Conservation (phyloP, 441 rosid genomes). For the Syzygium malaccense region DNA sequence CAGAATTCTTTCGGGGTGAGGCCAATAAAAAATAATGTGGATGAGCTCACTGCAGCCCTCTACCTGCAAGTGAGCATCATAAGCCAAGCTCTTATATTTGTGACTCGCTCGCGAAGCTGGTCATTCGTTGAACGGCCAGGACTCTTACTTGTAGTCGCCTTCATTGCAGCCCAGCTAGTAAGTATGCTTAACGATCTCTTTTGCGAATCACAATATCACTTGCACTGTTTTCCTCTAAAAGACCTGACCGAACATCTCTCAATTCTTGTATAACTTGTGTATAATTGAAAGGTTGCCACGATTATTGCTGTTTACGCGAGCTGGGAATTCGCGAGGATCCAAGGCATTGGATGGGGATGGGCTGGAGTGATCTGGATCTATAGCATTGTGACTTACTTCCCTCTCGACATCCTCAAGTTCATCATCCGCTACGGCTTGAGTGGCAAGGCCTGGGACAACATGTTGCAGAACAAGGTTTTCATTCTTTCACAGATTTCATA, state of each 20-base stretch:
- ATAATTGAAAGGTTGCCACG: slow-evolving; percentile 57
- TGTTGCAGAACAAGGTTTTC: slow-evolving; percentile 23
- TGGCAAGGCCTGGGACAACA: slow-evolving; percentile 74
- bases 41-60: slow-evolving; percentile 73
- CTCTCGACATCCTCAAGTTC: slow-evolving; percentile 86
- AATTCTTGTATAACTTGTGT: neutral
- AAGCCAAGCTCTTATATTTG: slow-evolving; percentile 93
- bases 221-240: neutral
- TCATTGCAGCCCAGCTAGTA: slow-evolving; percentile 73
- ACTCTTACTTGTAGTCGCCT: slow-evolving; percentile 47
- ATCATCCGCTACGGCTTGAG: slow-evolving; percentile 55
- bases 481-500: neutral
- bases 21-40: slow-evolving; percentile 23
- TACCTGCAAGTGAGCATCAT: slow-evolving; percentile 97
- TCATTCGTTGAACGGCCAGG: slow-evolving; percentile 84
- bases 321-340: slow-evolving; percentile 77
- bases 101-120: slow-evolving; percentile 88
- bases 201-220: neutral
- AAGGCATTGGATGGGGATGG: slow-evolving; percentile 95
- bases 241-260: neutral
- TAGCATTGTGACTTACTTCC: slow-evolving; percentile 62
- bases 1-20: slow-evolving; percentile 60
- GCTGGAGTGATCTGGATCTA: slow-evolving; percentile 76
- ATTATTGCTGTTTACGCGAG: slow-evolving; percentile 64
- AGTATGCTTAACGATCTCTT: slow-evolving; percentile 1